Conservation (phyloP, 306 rosid genomes). For the Geum urbanum region DNA sequence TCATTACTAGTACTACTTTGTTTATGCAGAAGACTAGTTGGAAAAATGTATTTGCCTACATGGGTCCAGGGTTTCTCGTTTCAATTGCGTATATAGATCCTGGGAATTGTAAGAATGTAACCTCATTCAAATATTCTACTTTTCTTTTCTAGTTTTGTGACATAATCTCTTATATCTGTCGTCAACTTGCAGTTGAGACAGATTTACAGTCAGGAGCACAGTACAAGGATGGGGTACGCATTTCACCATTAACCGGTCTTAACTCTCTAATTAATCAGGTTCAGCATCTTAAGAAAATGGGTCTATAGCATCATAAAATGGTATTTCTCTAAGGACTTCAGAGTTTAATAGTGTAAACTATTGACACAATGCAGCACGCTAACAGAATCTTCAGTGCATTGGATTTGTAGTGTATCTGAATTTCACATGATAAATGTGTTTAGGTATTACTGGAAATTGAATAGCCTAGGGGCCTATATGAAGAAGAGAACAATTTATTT, state of each 20-base stretch:
- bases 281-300: not conserved
- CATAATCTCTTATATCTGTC: conserved; percentile 23
- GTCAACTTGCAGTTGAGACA: conserved; percentile 68
- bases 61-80: conserved; percentile 99
- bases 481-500: not conserved
- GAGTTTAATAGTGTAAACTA: not conserved
- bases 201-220: conserved; percentile 95
- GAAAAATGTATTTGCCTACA: conserved; percentile 86
- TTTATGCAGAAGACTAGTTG: conserved; percentile 76
- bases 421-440: not conserved
- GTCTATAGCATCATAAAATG: not conserved
- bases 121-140: conserved; percentile 10
- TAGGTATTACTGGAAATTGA: not conserved
- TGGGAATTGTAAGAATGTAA: conserved; percentile 76
- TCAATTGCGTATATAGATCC: conserved; percentile 99
- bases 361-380: not conserved
- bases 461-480: not conserved
- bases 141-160: not conserved
- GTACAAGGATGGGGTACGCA: conserved; percentile 71
- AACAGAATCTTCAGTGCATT: not conserved
- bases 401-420: not conserved
- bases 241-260: conserved; percentile 7
- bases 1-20: conserved; percentile 23
- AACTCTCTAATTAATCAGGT: not conserved
- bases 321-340: not conserved